Base-by-base conservation (phyloP, 2,329 filamentous ascomycete species). In the Colletotrichum somersetense region DNA sequence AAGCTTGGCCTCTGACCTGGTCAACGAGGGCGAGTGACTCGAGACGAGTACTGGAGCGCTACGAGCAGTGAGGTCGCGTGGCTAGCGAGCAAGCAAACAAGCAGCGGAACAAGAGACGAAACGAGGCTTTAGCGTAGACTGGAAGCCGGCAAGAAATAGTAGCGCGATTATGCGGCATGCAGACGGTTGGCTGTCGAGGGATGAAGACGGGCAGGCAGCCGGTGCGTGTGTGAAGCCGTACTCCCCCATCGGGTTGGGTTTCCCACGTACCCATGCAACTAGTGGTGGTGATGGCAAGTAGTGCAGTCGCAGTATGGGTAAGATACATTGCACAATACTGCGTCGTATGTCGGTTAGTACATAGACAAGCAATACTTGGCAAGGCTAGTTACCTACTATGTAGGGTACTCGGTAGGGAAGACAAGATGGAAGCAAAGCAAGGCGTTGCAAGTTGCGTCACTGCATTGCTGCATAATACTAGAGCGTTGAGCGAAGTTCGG, bases 81-180 rank as follows among this genome's bases (percentile, higher is more conserved):
- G 52, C 55, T 46, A 42, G 63, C 42, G 40, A 42, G 35, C 38
- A 4, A 14, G 14, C 14, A 14, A 42, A 11, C 42, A n/a, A n/a
- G 53, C 38, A 55, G 35, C 30, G 56, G n/a, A 46, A 42, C 33
- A 38, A 23, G 53, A 62, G 61, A 40, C 59, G 70, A 72, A 72
- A 72, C 70, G 50, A 50, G 70, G 66, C 70, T 72, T 52, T 69
- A 72, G 70, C 70, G 70, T 55, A 30, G 53, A 52, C 56, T 58
- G 38, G 40, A 59, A 58, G 35, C 62, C 38, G 63, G 56, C 26
- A 38, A 72, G 68, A 72, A 63, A 72, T 59, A 68, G 63, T 68
- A 46, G 55, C 59, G 72, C 64, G 62, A 50, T 72, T 64, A 72
- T 71, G 68, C 72, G 66, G 62, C 40, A 64, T 70, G 66, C 30